These are phyloP conservation scores for Wickerhamiella spandovensis DNA, from an alignment of 805 yeast species.

Conservation along the genomic window DNA sequence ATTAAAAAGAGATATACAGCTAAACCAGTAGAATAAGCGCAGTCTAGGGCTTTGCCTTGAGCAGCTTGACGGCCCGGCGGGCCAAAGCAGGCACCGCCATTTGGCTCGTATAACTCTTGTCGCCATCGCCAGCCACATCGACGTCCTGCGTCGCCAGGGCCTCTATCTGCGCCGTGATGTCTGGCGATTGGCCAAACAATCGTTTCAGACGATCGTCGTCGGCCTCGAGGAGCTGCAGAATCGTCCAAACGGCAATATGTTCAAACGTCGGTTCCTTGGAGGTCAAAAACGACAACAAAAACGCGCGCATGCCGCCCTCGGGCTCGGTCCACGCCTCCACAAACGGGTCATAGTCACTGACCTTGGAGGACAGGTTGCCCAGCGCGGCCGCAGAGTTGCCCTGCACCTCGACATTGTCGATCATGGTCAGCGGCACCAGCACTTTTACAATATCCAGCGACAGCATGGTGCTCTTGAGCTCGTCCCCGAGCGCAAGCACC, in stretches of 20 bases:
- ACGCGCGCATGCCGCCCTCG: conserved; percentile 73
- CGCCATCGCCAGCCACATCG: conserved; percentile 14
- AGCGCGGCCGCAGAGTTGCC: conserved; percentile 98
- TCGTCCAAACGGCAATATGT: conserved; percentile 96
- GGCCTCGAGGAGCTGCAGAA: conserved; percentile 81
- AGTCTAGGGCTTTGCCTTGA: conserved; percentile 1
- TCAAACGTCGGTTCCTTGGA: conserved; percentile 88
- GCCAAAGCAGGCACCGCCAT: conserved; percentile 28
- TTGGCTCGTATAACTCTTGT: conserved; percentile 21
- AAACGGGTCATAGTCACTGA: conserved; percentile 68
- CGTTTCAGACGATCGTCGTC: conserved; percentile 45
- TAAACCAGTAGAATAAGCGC: not conserved
- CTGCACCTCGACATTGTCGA: conserved; percentile 84
- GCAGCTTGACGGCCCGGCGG: conserved; percentile 19
- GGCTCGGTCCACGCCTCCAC: conserved; percentile 68
- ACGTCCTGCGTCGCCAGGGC: conserved; percentile 22
- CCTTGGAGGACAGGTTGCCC: conserved; percentile 88
- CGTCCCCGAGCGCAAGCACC: conserved; percentile 90
- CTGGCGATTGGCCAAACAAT: conserved; percentile 22
- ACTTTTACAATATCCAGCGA: conserved; percentile 78
- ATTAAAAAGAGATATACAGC: not conserved
- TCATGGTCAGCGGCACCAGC: conserved; percentile 78
- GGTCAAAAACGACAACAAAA: conserved; percentile 64
- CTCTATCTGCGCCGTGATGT: conserved; percentile 23
- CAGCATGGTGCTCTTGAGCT: conserved; percentile 70